phyloP scores from a whole-genome alignment of 352 stramenopile species.

The Globisporangium megalacanthum region DNA sequence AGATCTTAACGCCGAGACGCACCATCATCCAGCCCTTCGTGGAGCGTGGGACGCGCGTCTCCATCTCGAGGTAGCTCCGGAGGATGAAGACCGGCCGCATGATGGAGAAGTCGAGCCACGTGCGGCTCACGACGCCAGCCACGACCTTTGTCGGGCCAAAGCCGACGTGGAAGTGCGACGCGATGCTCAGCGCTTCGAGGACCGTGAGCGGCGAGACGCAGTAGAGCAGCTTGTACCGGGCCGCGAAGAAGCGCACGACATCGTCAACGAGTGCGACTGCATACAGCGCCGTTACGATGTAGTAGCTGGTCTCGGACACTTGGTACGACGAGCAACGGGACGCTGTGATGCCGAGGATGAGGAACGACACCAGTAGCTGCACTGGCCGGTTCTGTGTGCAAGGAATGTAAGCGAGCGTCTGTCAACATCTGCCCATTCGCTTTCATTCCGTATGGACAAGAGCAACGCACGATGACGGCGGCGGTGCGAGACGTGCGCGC shows the following conservation, averaged over 20 bases:
- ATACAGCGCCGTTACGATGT: constrained; percentile 63
- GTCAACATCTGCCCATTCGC: neutral
- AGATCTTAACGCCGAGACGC: constrained; percentile 68
- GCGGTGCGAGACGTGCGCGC: constrained; percentile 66
- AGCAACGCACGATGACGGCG: constrained; percentile 38
- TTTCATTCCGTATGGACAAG: constrained; percentile 2
- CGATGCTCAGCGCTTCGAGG: constrained; percentile 66
- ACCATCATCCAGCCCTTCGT: constrained; percentile 82
- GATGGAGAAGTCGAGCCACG: constrained; percentile 84
- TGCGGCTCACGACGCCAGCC: constrained; percentile 48
- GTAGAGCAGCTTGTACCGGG: constrained; percentile 77
- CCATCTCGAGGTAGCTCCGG: constrained; percentile 81
- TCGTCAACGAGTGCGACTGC: constrained; percentile 53
- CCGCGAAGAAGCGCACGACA: constrained; percentile 69
- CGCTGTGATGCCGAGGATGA: constrained; percentile 65
- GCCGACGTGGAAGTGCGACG: constrained; percentile 69
- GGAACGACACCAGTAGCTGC: constrained; percentile 66
- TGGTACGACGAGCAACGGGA: constrained; percentile 71
- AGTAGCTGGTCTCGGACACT: constrained; percentile 58
- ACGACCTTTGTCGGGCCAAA: constrained; percentile 61
- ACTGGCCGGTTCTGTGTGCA: constrained; percentile 61
- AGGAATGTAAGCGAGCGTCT: neutral
- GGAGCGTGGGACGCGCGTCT: constrained; percentile 59
- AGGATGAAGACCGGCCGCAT: constrained; percentile 81
- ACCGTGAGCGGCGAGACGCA: constrained; percentile 72